Conservation (phyloP, 805 yeast species). For the Cyberlindnera amylophila region DNA sequence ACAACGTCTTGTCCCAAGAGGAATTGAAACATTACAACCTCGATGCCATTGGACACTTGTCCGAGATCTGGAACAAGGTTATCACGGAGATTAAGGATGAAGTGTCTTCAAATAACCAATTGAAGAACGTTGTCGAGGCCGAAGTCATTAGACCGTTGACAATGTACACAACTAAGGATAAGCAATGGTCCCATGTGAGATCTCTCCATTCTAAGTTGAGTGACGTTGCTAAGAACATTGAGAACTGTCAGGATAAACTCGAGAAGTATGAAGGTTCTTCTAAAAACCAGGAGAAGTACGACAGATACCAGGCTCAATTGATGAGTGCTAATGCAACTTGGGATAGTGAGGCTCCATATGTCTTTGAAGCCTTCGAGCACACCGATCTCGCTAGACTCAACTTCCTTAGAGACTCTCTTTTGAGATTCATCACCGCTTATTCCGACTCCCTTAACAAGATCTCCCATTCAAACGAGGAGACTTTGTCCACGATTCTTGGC, state of each 20-base stretch:
- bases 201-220: constrained; percentile 39
- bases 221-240: constrained; percentile 41
- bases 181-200: constrained; percentile 52
- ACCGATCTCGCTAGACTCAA: constrained; percentile 62
- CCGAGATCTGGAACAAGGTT: constrained; percentile 42
- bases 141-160: constrained; percentile 56
- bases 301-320: constrained; percentile 38
- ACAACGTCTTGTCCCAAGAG: constrained; percentile 39
- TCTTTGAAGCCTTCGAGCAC: constrained; percentile 69
- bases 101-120: constrained; percentile 45
- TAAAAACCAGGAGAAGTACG: constrained; percentile 23
- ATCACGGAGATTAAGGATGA: constrained; percentile 42
- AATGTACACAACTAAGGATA: constrained; percentile 49
- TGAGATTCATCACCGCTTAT: constrained; percentile 59
- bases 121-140: constrained; percentile 42
- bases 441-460: constrained; percentile 47
- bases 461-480: constrained; percentile 52
- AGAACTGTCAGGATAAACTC: constrained; percentile 38
- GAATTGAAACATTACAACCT: constrained; percentile 45
- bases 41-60: constrained; percentile 44
- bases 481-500: constrained; percentile 61
- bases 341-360: constrained; percentile 74
- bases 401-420: constrained; percentile 60
- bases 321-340: constrained; percentile 53
- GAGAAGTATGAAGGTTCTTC: constrained; percentile 31